Evolutionary conservation across 805 yeast species (phyloP).

Genomic region (Isabelozyma gotoi): DNA sequence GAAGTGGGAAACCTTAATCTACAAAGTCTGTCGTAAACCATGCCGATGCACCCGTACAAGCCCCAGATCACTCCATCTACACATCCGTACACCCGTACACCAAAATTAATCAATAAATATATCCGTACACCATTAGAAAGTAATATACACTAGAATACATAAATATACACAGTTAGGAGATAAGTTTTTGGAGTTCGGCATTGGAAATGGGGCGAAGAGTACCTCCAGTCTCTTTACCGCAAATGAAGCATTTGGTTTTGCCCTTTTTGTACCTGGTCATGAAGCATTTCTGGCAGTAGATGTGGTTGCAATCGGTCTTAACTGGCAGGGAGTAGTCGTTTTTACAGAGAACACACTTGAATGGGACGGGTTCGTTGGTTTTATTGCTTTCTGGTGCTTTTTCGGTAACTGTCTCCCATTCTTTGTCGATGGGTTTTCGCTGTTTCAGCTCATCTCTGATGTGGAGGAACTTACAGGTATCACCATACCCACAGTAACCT

Average conservation of each 20-base stretch:
- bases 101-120: no score
- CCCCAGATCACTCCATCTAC: no score
- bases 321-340: constrained; percentile 55
- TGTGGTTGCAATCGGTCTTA: constrained; percentile 59
- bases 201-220: constrained; percentile 53
- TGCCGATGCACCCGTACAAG: no score
- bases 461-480: constrained; percentile 92
- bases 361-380: constrained; percentile 40
- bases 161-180: background rate
- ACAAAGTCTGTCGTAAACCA: no score
- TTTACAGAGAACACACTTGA: constrained; percentile 63
- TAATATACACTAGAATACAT: background rate
- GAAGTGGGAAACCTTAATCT: background rate
- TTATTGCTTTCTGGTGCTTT: constrained; percentile 6
- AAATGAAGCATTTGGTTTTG: constrained; percentile 51
- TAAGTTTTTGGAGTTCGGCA: constrained; percentile 17
- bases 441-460: constrained; percentile 80
- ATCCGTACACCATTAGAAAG: background rate
- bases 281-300: constrained; percentile 65
- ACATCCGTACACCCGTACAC: no score
- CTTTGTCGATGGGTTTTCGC: constrained; percentile 62
- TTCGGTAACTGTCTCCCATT: constrained; percentile 58
- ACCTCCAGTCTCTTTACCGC: constrained; percentile 63
- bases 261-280: constrained; percentile 41
- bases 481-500: constrained; percentile 97